Percentiles rank a stretch among this genome's conserved stretches.
phyloP scores from a whole-genome alignment of 495 filamentous ascomycete species.

The Achaetomiella virescens region DNA sequence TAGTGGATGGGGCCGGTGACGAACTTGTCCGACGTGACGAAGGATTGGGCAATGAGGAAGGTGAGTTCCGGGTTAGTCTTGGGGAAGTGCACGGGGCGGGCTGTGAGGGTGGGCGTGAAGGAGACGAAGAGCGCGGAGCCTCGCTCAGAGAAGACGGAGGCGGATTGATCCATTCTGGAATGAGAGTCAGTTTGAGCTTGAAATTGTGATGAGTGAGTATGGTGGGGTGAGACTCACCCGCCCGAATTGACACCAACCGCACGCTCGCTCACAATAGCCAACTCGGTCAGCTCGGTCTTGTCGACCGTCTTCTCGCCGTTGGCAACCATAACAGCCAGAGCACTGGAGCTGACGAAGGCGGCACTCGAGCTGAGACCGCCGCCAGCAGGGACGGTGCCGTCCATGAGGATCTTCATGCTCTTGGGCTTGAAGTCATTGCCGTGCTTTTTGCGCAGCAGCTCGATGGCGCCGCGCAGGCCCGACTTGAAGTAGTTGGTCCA shows the following conservation, averaged over 20 bases:
- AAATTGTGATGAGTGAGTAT: background rate
- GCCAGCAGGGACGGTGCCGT: conserved; percentile 86
- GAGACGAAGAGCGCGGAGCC: conserved; percentile 86
- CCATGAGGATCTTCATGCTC: conserved; percentile 82
- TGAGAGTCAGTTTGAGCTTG: background rate
- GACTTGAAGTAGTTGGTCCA: conserved; percentile 99
- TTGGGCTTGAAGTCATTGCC: conserved; percentile 54
- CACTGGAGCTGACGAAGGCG: conserved; percentile 86
- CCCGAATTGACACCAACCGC: conserved; percentile 95
- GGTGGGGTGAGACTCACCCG: conserved; percentile 56
- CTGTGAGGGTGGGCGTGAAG: conserved; percentile 75
- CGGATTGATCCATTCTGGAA: conserved; percentile 91
- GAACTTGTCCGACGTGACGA: conserved; percentile 90
- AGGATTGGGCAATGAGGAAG: conserved; percentile 91
- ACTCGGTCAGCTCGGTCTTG: conserved; percentile 81
- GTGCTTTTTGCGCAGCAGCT: conserved; percentile 66
- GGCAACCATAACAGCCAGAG: conserved; percentile 78
- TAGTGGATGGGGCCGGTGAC: conserved; percentile 89
- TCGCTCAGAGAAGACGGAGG: conserved; percentile 81
- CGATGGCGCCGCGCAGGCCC: conserved; percentile 73
- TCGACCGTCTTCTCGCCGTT: conserved; percentile 75
- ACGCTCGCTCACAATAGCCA: conserved; percentile 90
- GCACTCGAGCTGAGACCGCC: conserved; percentile 91
- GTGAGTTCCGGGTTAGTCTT: conserved; percentile 72
- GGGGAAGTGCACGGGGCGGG: conserved; percentile 76